Evolutionary conservation across 225 moss, liverwort and hornwort genomes (phyloP).

Genomic region (Anthoceros angustus): DNA sequence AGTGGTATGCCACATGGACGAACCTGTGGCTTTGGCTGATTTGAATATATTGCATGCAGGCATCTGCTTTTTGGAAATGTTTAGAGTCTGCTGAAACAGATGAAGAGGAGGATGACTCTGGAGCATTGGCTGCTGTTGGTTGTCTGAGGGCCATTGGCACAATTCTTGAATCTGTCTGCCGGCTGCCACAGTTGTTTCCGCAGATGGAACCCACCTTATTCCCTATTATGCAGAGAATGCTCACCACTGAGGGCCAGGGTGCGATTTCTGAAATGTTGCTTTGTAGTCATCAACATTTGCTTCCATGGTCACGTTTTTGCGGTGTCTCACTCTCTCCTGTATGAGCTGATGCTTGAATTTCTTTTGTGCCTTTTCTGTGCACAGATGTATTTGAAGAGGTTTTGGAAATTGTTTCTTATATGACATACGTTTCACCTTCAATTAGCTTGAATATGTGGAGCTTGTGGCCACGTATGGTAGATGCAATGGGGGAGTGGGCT

Average conservation of each 20-base stretch:
- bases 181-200: slow-evolving; percentile 82
- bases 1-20: background rate
- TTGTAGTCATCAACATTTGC: background rate
- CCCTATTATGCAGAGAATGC: slow-evolving; percentile 97
- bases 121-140: slow-evolving; percentile 94
- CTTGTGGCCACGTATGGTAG: slow-evolving; percentile 96
- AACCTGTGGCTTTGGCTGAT: background rate
- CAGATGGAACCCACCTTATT: slow-evolving; percentile 85
- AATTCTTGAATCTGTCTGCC: slow-evolving; percentile 90
- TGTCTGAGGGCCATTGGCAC: slow-evolving; percentile 92
- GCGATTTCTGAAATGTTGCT: background rate
- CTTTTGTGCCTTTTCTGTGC: slow-evolving; percentile 5
- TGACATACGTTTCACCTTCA: slow-evolving; percentile 94
- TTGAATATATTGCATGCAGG: slow-evolving; percentile 24
- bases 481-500: slow-evolving; percentile 95
- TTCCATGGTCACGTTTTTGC: background rate
- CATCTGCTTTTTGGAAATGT: slow-evolving; percentile 97
- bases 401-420: slow-evolving; percentile 96
- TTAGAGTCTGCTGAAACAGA: slow-evolving; percentile 88
- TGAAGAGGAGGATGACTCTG: slow-evolving; percentile 95
- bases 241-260: slow-evolving; percentile 99
- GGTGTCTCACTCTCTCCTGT: background rate
- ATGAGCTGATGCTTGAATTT: background rate
- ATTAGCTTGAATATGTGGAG: slow-evolving; percentile 98
- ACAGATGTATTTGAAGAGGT: slow-evolving; percentile 99